These are phyloP conservation scores for Mesostigma viride DNA, from an alignment of 139 green algal species.

Conservation along the genomic window DNA sequence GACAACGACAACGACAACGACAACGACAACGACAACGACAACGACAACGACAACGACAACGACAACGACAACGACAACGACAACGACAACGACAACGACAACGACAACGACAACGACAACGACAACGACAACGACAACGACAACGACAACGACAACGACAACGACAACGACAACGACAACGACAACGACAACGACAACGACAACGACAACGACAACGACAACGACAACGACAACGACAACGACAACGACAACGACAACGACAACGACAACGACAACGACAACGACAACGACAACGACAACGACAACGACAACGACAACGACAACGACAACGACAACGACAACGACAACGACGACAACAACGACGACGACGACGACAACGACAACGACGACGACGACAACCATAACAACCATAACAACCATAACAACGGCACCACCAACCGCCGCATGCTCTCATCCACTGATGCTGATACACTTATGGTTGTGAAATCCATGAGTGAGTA, in stretches of 20 bases:
- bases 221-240: background rate
- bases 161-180: too few relatives aligned
- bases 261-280: conserved; percentile 67
- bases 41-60: background rate
- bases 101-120: too few relatives aligned
- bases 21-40: background rate
- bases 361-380: background rate
- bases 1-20: background rate
- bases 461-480: too few relatives aligned
- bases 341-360: background rate
- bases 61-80: too few relatives aligned
- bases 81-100: too few relatives aligned
- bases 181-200: background rate
- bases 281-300: conserved; percentile 44
- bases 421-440: background rate
- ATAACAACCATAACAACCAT: too few relatives aligned
- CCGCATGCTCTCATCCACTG: too few relatives aligned
- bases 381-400: too few relatives aligned
- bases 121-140: too few relatives aligned
- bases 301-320: conserved; percentile 43
- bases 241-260: conserved; percentile 20
- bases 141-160: too few relatives aligned
- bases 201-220: background rate
- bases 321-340: background rate
- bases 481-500: too few relatives aligned